These are phyloP conservation scores for Fraxinus paxiana DNA, from an alignment of 305 asterid species.

Conservation along the genomic window DNA sequence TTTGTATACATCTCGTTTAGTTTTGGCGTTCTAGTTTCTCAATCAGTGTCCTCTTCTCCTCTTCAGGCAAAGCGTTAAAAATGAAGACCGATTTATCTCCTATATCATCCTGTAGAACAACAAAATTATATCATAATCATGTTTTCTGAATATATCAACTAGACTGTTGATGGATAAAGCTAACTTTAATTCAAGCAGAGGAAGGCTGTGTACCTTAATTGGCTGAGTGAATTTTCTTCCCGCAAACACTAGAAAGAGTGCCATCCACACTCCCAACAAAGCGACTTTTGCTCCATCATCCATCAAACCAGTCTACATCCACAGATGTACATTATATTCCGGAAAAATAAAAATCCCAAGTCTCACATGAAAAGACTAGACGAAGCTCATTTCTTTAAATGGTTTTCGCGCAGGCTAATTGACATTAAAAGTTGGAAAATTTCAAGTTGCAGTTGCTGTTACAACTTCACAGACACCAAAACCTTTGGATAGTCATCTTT, in stretches of 20 bases:
- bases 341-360: neutral
- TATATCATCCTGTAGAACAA: slow-evolving; percentile 66
- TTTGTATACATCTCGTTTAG: neutral
- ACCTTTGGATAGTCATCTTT: neutral
- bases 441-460: neutral
- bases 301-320: slow-evolving; percentile 66
- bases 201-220: slow-evolving; percentile 51
- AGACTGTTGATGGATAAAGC: neutral
- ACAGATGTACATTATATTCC: neutral
- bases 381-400: neutral
- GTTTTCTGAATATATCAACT: neutral
- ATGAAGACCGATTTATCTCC: slow-evolving; percentile 90
- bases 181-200: slow-evolving; percentile 1
- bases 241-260: slow-evolving; percentile 69
- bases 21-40: slow-evolving; percentile 49
- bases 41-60: slow-evolving; percentile 52
- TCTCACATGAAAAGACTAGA: neutral
- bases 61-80: slow-evolving; percentile 63
- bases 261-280: slow-evolving; percentile 73
- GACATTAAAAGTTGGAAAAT: neutral
- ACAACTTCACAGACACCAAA: neutral
- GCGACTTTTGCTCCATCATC: slow-evolving; percentile 58
- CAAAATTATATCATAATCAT: neutral
- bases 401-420: neutral
- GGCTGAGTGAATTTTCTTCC: slow-evolving; percentile 93